phyloP scores from a whole-genome alignment of 441 rosid species.

The Brassica hybrid region DNA sequence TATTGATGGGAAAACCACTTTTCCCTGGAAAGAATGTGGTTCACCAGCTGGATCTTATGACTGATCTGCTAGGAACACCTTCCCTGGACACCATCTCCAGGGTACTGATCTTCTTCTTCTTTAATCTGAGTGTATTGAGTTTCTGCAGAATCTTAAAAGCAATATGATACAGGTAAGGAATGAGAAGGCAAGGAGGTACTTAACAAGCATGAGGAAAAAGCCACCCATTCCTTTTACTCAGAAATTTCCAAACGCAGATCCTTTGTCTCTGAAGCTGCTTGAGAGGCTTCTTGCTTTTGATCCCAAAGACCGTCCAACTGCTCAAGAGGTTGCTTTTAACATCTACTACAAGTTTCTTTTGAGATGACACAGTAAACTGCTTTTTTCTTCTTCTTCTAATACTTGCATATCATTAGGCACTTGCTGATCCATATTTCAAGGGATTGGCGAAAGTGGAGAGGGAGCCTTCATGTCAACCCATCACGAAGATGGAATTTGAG shows the following conservation, averaged over 20 bases:
- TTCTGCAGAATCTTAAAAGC: not conserved
- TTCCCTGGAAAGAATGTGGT: constrained; percentile 96
- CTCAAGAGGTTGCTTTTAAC: constrained; percentile 72
- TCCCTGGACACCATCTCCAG: constrained; percentile 84
- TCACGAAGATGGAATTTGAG: constrained; percentile 93
- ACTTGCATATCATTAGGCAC: constrained; percentile 59
- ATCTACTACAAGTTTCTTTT: constrained; percentile 9
- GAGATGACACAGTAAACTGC: not conserved
- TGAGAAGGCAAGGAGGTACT: constrained; percentile 92
- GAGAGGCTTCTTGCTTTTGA: constrained; percentile 91
- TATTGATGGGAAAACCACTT: constrained; percentile 80
- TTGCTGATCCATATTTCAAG: constrained; percentile 92
- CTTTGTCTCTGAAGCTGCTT: constrained; percentile 72
- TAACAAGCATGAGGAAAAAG: constrained; percentile 95
- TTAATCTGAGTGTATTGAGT: not conserved
- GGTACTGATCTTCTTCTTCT: constrained; percentile 58
- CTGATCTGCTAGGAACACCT: constrained; percentile 94
- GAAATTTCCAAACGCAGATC: constrained; percentile 88
- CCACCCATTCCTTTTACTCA: constrained; percentile 70
- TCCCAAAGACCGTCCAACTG: constrained; percentile 91
- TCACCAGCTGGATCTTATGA: constrained; percentile 91
- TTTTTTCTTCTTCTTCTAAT: too few species aligned
- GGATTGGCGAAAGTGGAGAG: constrained; percentile 85
- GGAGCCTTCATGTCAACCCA: constrained; percentile 94
- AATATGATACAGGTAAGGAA: constrained; percentile 63